These are phyloP conservation scores for Yarrowia sp. DNA, from an alignment of 805 yeast genomes.

Conservation along the genomic window DNA sequence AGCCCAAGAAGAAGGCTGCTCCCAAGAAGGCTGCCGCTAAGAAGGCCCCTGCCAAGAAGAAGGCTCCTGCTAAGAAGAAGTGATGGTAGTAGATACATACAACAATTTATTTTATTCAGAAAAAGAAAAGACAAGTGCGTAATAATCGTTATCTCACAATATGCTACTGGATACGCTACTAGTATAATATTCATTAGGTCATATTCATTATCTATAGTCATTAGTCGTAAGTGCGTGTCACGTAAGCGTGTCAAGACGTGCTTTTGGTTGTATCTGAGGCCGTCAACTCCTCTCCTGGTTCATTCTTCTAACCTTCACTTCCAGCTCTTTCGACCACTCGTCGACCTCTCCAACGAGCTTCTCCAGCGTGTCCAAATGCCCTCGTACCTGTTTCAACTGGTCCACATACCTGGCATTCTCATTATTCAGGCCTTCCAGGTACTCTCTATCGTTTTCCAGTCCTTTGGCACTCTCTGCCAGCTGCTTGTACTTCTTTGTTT, in stretches of 20 bases:
- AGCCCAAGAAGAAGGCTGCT: constrained; percentile 41
- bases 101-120: too few relatives aligned
- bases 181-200: too few relatives aligned
- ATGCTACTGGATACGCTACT: too few relatives aligned
- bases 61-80: constrained; percentile 30
- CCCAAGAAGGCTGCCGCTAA: constrained; percentile 32
- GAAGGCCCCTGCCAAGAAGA: constrained; percentile 30
- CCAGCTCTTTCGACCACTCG: constrained; percentile 58
- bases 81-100: background rate
- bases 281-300: background rate
- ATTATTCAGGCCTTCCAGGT: constrained; percentile 25
- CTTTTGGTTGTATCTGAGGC: background rate
- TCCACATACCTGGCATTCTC: constrained; percentile 29
- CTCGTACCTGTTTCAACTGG: constrained; percentile 32
- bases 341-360: constrained; percentile 56
- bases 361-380: constrained; percentile 41
- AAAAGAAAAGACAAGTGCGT: too few relatives aligned
- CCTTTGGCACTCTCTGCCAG: constrained; percentile 32
- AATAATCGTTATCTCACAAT: too few relatives aligned
- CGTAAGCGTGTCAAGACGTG: background rate
- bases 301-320: constrained; percentile 41
- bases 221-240: background rate
- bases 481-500: constrained; percentile 32
- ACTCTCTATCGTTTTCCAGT: constrained; percentile 30
- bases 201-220: background rate